Evolutionary conservation across 129 eudicot species (phyloP).

Genomic region (Pittosporum tobira): DNA sequence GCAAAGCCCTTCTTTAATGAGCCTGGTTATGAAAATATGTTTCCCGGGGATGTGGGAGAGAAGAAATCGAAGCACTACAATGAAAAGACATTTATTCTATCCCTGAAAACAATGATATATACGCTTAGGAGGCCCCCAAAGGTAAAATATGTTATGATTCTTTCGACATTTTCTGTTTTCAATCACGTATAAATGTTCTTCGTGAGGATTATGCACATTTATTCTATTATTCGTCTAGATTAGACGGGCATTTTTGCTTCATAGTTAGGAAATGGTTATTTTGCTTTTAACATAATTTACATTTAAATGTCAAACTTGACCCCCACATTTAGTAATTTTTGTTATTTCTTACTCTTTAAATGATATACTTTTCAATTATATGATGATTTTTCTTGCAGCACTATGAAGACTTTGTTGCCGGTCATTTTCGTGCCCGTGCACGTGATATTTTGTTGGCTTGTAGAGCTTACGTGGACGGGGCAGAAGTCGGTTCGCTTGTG

Average conservation of each 20-base stretch:
- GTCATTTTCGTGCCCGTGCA: constrained; percentile 59
- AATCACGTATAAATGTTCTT: no score
- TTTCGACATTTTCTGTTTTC: neutral
- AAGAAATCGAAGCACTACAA: constrained; percentile 33
- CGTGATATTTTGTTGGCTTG: constrained; percentile 58
- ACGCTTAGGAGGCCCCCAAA: constrained; percentile 58
- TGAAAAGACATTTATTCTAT: constrained; percentile 35
- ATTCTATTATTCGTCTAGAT: neutral
- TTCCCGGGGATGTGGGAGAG: constrained; percentile 29
- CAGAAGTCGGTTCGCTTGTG: constrained; percentile 44
- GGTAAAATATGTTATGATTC: constrained; percentile 20
- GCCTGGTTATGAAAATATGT: constrained; percentile 43
- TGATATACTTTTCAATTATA: no score
- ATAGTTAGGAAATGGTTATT: neutral
- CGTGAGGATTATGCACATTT: neutral
- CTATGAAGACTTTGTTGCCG: constrained; percentile 72
- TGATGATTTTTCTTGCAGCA: constrained; percentile 31
- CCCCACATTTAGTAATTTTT: no score
- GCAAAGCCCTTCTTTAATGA: constrained; percentile 53
- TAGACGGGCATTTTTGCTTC: neutral
- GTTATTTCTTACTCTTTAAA: no score
- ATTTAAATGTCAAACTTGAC: no score
- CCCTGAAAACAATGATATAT: constrained; percentile 59
- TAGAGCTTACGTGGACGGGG: constrained; percentile 58
- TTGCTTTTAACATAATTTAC: no score